These are phyloP conservation scores for Agrocybe pediades DNA, from an alignment of 768 basidiomycete species.

Conservation along the genomic window DNA sequence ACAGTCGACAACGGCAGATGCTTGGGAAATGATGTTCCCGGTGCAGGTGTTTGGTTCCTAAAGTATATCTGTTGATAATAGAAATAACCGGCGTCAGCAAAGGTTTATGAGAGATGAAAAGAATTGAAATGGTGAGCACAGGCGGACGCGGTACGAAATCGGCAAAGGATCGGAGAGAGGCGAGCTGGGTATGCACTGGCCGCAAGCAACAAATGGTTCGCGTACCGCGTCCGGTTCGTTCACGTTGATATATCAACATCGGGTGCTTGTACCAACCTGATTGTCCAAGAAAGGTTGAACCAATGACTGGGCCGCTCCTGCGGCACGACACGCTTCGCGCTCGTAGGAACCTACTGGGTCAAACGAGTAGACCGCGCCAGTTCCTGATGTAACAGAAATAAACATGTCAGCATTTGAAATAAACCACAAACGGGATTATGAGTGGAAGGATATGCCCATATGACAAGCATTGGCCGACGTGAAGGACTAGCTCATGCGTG, in stretches of 20 bases:
- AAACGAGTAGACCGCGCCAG: slow-evolving; percentile 99
- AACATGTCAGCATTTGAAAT: slow-evolving; percentile 13
- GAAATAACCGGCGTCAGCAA: slow-evolving; percentile 19
- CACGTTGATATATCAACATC: slow-evolving; percentile 12
- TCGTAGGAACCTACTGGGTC: slow-evolving; percentile 99
- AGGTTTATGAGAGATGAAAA: slow-evolving; percentile 6
- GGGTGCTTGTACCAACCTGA: slow-evolving; percentile 64
- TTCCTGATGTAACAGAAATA: slow-evolving; percentile 52
- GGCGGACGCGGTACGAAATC: slow-evolving; percentile 42
- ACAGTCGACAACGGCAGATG: slow-evolving; percentile 84
- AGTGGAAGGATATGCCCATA: slow-evolving; percentile 11
- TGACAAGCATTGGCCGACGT: slow-evolving; percentile 13
- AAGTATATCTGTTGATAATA: slow-evolving; percentile 80
- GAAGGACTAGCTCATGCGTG: slow-evolving; percentile 8
- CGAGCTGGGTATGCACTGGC: slow-evolving; percentile 21
- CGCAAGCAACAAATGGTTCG: slow-evolving; percentile 22
- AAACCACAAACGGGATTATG: slow-evolving; percentile 6
- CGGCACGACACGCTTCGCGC: slow-evolving; percentile 94
- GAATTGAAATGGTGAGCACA: slow-evolving; percentile 15
- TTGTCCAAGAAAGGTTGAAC: slow-evolving; percentile 99
- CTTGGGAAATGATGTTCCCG: slow-evolving; percentile 71
- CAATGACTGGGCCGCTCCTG: slow-evolving; percentile 91
- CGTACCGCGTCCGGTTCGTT: slow-evolving; percentile 23
- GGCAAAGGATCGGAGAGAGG: slow-evolving; percentile 46
- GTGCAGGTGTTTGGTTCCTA: slow-evolving; percentile 86